Evolutionary conservation across 768 basidiomycete species (phyloP).

Genomic region (Steccherinum ochraceum): DNA sequence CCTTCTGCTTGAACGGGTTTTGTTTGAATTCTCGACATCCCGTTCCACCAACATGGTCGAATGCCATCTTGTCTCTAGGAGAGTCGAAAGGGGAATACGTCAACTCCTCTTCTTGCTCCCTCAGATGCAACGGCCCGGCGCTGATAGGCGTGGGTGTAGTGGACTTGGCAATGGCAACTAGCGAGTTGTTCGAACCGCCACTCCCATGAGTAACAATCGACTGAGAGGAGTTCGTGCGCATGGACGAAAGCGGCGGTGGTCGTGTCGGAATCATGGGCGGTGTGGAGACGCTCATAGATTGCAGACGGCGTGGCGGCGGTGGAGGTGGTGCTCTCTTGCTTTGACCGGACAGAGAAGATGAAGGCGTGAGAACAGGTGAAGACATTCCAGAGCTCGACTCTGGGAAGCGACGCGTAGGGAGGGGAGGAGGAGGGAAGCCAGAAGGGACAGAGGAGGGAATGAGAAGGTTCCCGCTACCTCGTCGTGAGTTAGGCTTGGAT

Average conservation of each 20-base stretch:
- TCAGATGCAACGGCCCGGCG: not conserved
- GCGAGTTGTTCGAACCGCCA: not conserved
- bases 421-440: no score
- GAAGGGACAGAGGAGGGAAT: conserved; percentile 1
- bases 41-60: no score
- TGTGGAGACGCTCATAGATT: conserved; percentile 9
- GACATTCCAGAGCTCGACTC: conserved; percentile 6
- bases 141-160: not conserved
- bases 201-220: not conserved
- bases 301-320: conserved; percentile 24
- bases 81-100: conserved; percentile 60
- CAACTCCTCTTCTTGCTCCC: conserved; percentile 1
- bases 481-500: conserved; percentile 11
- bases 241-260: not conserved
- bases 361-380: not conserved
- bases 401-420: conserved; percentile 5
- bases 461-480: not conserved
- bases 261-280: not conserved
- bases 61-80: conserved; percentile 33
- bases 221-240: not conserved
- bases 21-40: conserved; percentile 55
- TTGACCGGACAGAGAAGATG: not conserved
- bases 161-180: not conserved
- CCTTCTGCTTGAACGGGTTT: conserved; percentile 59
- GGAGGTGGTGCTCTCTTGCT: conserved; percentile 22